Base-by-base conservation (phyloP, 495 filamentous ascomycete species). In the Aspergillus asperescens region DNA sequence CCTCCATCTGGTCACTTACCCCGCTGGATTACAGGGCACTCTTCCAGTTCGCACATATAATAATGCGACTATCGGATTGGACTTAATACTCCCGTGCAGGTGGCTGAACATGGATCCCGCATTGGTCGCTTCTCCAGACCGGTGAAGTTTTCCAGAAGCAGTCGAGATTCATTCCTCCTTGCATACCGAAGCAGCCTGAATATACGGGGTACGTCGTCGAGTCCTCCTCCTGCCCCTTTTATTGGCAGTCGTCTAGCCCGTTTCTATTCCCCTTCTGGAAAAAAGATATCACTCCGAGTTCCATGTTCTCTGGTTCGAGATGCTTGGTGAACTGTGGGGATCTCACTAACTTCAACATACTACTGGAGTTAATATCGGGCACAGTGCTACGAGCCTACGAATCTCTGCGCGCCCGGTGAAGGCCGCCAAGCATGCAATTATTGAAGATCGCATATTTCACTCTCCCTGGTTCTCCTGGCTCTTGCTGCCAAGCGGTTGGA, bases 71-170 rank as follows among this genome's bases (percentile, higher is more conserved):
- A 13, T 42, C n/a, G n/a, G n/a, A n/a, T n/a, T n/a, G n/a, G n/a
- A n/a, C n/a, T n/a, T n/a, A n/a, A n/a, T n/a, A n/a, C n/a, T n/a
- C n/a, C n/a, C n/a, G n/a, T n/a, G 19, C 15, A 7, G 41, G 37
- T 20, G 18, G 41, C 41, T 43, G 41, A 28, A 28, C 22, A 43
- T 43, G 41, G 41, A n/a, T 16, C 8, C 29, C 20, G 44, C 44
- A 47, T 35, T 25, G 19, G 19, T 47, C 31, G 32, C 40, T 54
- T 40, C 34, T 41, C 50, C 42, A 54, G 50, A 38, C 39, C 31
- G 40, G 50, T 46, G 50, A 52, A 22, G 50, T 40, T 29, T 38
- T 29, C 50, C 42, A 54, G 31, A 54, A 54, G 41, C 51, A 54
- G 42, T 42, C 27, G 16, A 42, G 51, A 23, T 28, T 39, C 32